Base-by-base conservation (phyloP, 202 grass and related monocot genomes). In the Carex sylvatica region DNA sequence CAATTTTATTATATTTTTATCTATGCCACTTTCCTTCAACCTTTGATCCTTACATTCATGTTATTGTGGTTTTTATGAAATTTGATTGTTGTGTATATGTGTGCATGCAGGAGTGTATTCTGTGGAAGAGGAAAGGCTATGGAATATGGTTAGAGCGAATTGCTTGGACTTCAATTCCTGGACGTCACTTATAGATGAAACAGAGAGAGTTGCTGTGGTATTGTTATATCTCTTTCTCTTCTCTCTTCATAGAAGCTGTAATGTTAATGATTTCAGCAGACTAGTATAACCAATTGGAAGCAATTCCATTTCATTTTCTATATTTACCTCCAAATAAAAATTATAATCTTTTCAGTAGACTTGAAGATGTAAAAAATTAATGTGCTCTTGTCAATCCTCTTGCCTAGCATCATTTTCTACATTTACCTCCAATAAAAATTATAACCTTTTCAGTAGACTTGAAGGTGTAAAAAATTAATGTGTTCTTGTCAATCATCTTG, bases 101-200 rank as follows among this genome's bases (percentile, higher is more conserved):
- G 53, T 79, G n/a, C 14, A 35, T 74, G 80, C 79, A 99, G 96
- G 85, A 9, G 86, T 88, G 14, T 85, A 86, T 86, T 93, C 96
- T n/a, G 87, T 91, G 0, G 96, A 98, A 87, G 96, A 98, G 81
- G 92, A 90, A 79, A 98, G 96, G 24, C 84, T 98, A 55, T 98
- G 96, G 96, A 85, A 71, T 78, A 80, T 92, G 3, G 91, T 98
- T 63, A 90, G 80, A 4, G 78, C 79, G 0, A 93, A 98, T 81
- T 93, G 83, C 61, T 77, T 95, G 19, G 92, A 98, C 53, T 98
- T 98, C 80, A 93, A 98, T 95, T 81, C 91, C 11, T 98, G 96
- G 96, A 95, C 85, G 3, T 14, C 88, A 36, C 96, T 98, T 70
- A 93, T 98, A 83, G 96, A 98, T 0, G 96, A 98, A 86, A 98